phyloP scores from a whole-genome alignment of 441 rosid genomes.

The Melastoma candidum region DNA sequence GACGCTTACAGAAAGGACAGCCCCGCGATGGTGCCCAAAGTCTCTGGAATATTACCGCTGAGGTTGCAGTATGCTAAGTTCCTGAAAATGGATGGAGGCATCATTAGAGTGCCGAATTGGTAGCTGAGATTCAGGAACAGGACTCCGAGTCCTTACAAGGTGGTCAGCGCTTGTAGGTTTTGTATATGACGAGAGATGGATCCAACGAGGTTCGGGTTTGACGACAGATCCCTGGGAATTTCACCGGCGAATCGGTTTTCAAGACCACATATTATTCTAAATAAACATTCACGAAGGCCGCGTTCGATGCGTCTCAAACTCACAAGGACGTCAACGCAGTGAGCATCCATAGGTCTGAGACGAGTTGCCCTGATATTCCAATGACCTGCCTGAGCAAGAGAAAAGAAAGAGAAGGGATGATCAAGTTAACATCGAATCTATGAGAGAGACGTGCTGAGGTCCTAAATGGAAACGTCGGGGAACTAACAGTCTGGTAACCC shows the following conservation, averaged over 20 bases:
- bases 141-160: constrained; percentile 3
- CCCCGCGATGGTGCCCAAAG: constrained; percentile 8
- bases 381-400: constrained; percentile 5
- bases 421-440: too few species aligned
- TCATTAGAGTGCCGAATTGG: not conserved
- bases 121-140: not conserved
- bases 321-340: constrained; percentile 10
- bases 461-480: not conserved
- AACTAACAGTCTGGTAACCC: constrained; percentile 16
- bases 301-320: not conserved
- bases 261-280: not conserved
- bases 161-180: constrained; percentile 10
- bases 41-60: constrained; percentile 13
- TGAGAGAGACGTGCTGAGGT: not conserved
- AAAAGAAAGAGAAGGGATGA: not conserved
- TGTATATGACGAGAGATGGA: constrained; percentile 2
- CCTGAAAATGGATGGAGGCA: constrained; percentile 2
- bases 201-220: constrained; percentile 9
- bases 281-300: not conserved
- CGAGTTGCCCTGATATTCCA: constrained; percentile 10
- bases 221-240: constrained; percentile 15
- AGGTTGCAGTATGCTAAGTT: constrained; percentile 12
- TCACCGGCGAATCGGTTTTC: not conserved
- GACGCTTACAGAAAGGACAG: constrained; percentile 14
- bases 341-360: constrained; percentile 14